Evolutionary conservation across 2,329 filamentous ascomycete genomes (phyloP), one percentile per base, ranked within the genome.

Genomic region (Fusarium bulbicola): DNA sequence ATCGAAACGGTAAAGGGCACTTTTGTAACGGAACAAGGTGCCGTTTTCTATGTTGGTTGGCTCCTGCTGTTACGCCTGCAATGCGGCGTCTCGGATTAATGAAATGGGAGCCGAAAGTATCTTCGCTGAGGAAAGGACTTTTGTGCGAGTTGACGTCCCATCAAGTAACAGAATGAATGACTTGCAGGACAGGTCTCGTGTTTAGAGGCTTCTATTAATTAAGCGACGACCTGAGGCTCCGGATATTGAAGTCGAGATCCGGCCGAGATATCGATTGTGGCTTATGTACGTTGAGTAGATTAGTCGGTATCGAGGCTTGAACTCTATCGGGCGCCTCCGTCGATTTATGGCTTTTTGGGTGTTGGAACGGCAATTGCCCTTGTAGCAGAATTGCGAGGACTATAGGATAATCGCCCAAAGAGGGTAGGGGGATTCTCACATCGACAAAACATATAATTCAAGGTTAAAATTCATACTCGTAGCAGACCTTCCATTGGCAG

Each of bases 221-320:
- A 14, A 66, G 36, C 30, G 36, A 59, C 54, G 39, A 60, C 40
- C 57, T 64, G 42, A 61, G 62, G 70, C 61, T 63, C 42, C 70
- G 70, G 70, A 73, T 36, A 63, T 72, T 24, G 52, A 40, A 69
- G 54, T 73, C 66, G 45, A 72, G 61, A 72, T 67, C 71, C 71
- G 71, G 70, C 71, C 71, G 71, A 73, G 63, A 74, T 47, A 40
- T 74, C 54, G 45, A 56, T 60, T 65, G 70, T 73, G 71, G 71
- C 71, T 61, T 67, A 59, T 67, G 70, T 63, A 63, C 66, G 70
- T 67, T 59, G 52, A 42, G 50, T 26, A 30, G 39, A 56, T 53
- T 54, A 54, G 34, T 54, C 30, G 24, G 43, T 28, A 61, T 66
- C 42, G 20, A 56, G 65, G 45, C 70, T 73, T 67, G 46, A 70